Percentiles rank a stretch among this genome's conserved stretches.
phyloP scores from a whole-genome alignment of 805 yeast species.

The Kazachstania psychrophila region DNA sequence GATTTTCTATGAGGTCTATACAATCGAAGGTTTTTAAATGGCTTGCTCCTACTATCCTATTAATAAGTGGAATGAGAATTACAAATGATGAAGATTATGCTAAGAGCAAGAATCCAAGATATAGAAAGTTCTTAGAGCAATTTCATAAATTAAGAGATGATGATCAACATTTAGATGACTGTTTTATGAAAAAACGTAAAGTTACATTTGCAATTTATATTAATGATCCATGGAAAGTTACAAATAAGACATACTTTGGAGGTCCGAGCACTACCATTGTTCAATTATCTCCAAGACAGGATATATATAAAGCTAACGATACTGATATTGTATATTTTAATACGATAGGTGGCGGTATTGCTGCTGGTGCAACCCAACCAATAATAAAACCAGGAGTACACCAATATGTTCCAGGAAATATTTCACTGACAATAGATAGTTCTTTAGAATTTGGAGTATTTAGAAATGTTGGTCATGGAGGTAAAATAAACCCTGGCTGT shows the following conservation, averaged over 20 bases:
- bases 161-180: conserved; percentile 17
- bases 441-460: conserved; percentile 75
- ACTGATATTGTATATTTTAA: conserved; percentile 52
- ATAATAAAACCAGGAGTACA: conserved; percentile 36
- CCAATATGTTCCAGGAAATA: conserved; percentile 59
- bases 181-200: conserved; percentile 25
- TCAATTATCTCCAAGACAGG: conserved; percentile 59
- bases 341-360: conserved; percentile 70
- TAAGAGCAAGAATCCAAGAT: conserved; percentile 31
- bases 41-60: conserved; percentile 73
- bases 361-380: conserved; percentile 71
- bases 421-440: conserved; percentile 69
- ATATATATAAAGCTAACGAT: conserved; percentile 36
- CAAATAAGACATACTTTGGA: conserved; percentile 69
- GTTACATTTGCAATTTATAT: conserved; percentile 58
- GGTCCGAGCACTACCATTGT: conserved; percentile 47
- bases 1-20: conserved; percentile 81
- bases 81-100: conserved; percentile 19
- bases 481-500: conserved; percentile 35
- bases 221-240: conserved; percentile 65
- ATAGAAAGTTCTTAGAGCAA: conserved; percentile 41
- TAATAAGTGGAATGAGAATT: conserved; percentile 57
- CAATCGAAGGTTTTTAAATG: conserved; percentile 81
- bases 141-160: conserved; percentile 36
- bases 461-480: conserved; percentile 55